These are phyloP conservation scores for Silene uniflora DNA, from an alignment of 148 eudicot species.

Conservation along the genomic window DNA sequence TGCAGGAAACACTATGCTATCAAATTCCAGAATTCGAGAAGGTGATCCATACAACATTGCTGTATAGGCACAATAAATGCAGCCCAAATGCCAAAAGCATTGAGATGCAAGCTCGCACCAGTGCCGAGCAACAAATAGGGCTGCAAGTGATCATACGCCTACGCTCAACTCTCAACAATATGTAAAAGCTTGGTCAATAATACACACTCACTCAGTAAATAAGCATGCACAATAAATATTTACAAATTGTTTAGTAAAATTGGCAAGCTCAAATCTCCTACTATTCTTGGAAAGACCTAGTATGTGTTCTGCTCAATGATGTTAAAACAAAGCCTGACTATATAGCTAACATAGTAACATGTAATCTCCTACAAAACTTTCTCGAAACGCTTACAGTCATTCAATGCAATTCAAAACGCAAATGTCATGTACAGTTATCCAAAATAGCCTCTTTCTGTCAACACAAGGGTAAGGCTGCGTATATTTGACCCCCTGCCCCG, in stretches of 20 bases:
- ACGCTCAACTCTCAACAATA: conserved; percentile 6
- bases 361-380: neutral
- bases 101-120: neutral
- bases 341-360: neutral
- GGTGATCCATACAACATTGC: neutral
- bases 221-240: neutral
- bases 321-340: neutral
- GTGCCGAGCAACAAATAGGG: neutral
- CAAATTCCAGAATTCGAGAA: neutral
- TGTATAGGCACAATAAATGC: neutral
- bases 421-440: neutral
- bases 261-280: neutral
- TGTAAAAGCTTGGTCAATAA: neutral
- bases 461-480: neutral
- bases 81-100: neutral
- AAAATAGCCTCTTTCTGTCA: neutral
- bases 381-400: neutral
- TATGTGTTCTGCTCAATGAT: neutral
- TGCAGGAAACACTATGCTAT: conserved; percentile 34
- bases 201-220: neutral
- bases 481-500: neutral
- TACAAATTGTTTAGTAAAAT: neutral
- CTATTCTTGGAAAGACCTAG: neutral
- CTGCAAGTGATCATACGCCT: neutral
- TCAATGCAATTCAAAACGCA: neutral